Base-by-base conservation (phyloP, 2,329 filamentous ascomycete species). In the Fusarium sp. region DNA sequence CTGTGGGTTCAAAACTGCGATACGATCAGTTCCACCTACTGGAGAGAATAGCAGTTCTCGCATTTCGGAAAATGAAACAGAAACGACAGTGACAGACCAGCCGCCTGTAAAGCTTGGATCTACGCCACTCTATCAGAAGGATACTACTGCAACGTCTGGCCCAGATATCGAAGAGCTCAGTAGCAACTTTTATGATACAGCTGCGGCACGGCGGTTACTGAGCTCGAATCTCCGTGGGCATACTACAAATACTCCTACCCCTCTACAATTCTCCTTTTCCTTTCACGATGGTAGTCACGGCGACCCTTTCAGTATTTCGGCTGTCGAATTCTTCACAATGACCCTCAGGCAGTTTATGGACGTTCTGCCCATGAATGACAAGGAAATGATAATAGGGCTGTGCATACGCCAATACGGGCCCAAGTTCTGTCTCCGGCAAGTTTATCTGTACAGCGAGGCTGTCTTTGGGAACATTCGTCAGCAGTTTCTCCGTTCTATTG, bases 361-460 rank as follows among this genome's bases (percentile, higher is more conserved):
- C 4, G 56, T 56, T 12, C 60, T 72, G 16, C 57, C 55, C 15
- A 38, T 76, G 33, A 55, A 60, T 19, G 33, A 70, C n/a, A 72
- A 73, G 29, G 45, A 55, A 25, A 38, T 19, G n/a, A 46, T 73
- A 21, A 23, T 45, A 29, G 64, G 64, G 9, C 14, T 72, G 10
- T 60, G 44, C 31, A 58, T 71, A 27, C 25, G 54, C 7, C 66
- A 69, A 35, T 45, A 52, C 12, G 59, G 66, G 2, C 48, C 35
- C 4, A 41, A 31, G 5, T 42, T 37, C 4, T 58, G 52, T 19
- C 19, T 60, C 7, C 42, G 61, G 3, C 69, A 73, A 16, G 55
- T 73, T 3, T 72, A 69, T 29, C n/a, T 72, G 10, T 69, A 64
- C 29, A 72, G 72, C 14, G 63, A 72, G 23, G 44, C 59, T 18